Evolutionary conservation across 345 rosid genomes (phyloP), one percentile per base, ranked within the genome.

Genomic region (Linum usitatissimum): DNA sequence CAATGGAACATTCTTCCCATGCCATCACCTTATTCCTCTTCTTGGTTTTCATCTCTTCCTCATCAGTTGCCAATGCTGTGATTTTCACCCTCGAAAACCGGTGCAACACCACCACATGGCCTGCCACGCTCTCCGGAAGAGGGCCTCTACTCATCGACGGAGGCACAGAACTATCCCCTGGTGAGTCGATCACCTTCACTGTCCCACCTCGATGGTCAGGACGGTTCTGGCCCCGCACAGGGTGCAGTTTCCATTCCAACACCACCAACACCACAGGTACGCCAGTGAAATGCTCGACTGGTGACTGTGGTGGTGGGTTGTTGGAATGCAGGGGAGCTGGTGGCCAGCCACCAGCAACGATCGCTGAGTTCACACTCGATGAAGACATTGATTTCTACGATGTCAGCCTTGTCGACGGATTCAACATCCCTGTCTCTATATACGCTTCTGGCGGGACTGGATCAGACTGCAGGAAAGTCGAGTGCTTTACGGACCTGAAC

Each of bases 201-300:
- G 75, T 73, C 12, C 82, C 79, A 30, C 57, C 63, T 0, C 77
- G 66, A 10, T 78, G 83, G 83, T 83, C 83, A 2, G 87, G 85
- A 49, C 81, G 85, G 0, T 64, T 83, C 19, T 80, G 81, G 80
- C 79, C 65, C 1, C 80, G 85, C 1, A 77, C 72, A 3, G 71
- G 73, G 6, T 82, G 82, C 61, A 42, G 70, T 12, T 77, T 77
- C 59, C 79, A 70, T 2, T 21, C 51, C 51, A 45, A 45, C 51
- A 45, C 38, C 38, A 34, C 38, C 38, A 40, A 49, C 53, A 66
- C 74, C 1, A 81, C 81, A 20, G 28, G 28, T 23, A 23, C 28
- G 28, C 73, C 18, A 1, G 79, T 76, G 51, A 75, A 17, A 6
- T 79, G 82, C 58, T 48, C 59, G 49, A 77, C 82, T 0, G 86